Conservation (phyloP, 1,139 yeast genomes). For the Saccharomyces hybrid region DNA sequence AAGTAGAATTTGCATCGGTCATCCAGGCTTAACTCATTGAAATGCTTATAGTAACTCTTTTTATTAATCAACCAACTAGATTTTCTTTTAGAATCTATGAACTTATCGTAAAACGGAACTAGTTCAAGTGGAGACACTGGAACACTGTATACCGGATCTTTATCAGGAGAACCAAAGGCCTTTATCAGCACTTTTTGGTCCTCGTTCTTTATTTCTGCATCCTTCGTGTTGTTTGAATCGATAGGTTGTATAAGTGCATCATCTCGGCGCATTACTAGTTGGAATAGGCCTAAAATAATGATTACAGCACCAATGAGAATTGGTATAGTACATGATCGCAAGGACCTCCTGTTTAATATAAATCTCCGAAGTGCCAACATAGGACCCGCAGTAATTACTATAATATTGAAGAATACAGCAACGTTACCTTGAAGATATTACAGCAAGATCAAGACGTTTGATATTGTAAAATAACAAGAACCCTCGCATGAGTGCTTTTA, state of each 20-base stretch:
- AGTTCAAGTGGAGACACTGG: conserved; percentile 12
- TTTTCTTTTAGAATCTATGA: conserved; percentile 2
- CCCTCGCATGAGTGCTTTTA: neutral
- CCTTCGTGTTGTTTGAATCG: neutral
- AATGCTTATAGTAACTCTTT: conserved; percentile 6
- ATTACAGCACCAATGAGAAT: neutral
- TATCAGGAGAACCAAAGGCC: neutral
- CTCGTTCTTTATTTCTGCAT: neutral
- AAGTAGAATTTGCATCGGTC: conserved; percentile 14
- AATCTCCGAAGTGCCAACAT: neutral
- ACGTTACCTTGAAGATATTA: neutral
- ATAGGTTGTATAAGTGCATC: neutral
- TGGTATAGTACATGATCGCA: neutral
- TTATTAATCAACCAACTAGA: conserved; percentile 8
- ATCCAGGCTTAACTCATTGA: conserved; percentile 7
- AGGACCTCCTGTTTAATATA: neutral
- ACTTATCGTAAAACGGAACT: conserved; percentile 9
- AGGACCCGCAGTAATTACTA: neutral
- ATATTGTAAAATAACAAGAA: neutral
- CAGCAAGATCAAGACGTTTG: neutral
- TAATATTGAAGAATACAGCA: no score
- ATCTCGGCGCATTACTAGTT: neutral
- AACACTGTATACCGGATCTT: neutral
- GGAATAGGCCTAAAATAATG: conserved; percentile 1
- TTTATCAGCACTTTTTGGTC: neutral